phyloP scores from a whole-genome alignment of 495 filamentous ascomycete genomes.

The Xylaria scruposa region DNA sequence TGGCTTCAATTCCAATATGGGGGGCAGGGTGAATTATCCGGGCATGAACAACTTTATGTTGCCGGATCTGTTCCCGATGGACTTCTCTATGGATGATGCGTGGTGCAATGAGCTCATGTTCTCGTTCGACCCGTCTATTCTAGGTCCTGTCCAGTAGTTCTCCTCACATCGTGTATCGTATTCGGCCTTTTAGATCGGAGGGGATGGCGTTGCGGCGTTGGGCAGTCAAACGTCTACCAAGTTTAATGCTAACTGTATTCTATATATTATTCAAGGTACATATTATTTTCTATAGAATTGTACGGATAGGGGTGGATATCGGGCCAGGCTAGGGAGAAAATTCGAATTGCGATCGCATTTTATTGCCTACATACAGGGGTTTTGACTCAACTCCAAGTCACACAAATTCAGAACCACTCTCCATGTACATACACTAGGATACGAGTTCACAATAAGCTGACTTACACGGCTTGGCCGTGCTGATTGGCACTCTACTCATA shows the following conservation, averaged over 20 bases:
- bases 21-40: neutral
- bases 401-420: neutral
- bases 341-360: neutral
- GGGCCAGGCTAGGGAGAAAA: neutral
- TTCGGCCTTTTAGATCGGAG: neutral
- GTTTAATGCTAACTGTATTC: neutral
- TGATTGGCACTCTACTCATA: neutral
- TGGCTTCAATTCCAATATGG: neutral
- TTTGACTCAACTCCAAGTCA: neutral
- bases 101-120: constrained; percentile 20
- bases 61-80: constrained; percentile 22
- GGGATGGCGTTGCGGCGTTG: neutral
- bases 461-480: neutral
- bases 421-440: neutral
- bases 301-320: too few relatives aligned
- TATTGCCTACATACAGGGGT: neutral
- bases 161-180: neutral
- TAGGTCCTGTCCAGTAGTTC: neutral
- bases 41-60: constrained; percentile 11
- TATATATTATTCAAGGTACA: constrained; percentile 10
- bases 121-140: constrained; percentile 8
- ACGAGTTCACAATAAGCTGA: neutral
- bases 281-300: neutral
- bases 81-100: constrained; percentile 21
- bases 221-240: neutral